Conservation (phyloP, 129 eudicot genomes). For the Tagetes patula region DNA sequence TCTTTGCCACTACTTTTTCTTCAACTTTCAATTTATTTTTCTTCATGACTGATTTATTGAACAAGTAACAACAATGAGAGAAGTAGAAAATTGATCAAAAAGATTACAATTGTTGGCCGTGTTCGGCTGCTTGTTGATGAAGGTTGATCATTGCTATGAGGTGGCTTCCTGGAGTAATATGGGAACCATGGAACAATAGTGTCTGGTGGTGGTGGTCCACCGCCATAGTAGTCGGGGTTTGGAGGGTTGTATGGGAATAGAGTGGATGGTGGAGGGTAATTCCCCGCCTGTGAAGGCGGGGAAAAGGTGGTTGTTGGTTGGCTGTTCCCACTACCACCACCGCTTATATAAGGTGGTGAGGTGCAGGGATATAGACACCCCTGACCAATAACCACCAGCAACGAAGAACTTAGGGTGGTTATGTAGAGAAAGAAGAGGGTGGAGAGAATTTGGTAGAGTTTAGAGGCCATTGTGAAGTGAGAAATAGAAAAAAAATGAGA, state of each 20-base stretch:
- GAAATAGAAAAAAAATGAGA: conserved; percentile 7
- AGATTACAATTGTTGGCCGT: conserved; percentile 19
- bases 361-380: conserved; percentile 79
- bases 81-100: conserved; percentile 25
- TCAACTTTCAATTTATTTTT: conserved; percentile 15
- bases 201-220: conserved; percentile 61
- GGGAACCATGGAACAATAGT: conserved; percentile 73
- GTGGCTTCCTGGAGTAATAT: conserved; percentile 62
- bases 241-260: conserved; percentile 49
- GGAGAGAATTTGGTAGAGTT: conserved; percentile 38
- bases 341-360: conserved; percentile 57
- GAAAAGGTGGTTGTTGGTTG: conserved; percentile 44
- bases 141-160: conserved; percentile 43
- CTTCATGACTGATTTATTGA: conserved; percentile 8
- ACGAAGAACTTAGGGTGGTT: conserved; percentile 24
- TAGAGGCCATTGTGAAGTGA: conserved; percentile 42
- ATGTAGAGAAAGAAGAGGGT: conserved; percentile 30
- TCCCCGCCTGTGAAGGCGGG: conserved; percentile 38
- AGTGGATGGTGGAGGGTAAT: conserved; percentile 39
- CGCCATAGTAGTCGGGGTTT: conserved; percentile 36
- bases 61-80: conserved; percentile 30
- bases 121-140: conserved; percentile 37
- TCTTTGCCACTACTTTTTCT: conserved; percentile 10
- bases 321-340: conserved; percentile 30
- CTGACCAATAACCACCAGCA: conserved; percentile 31